Base-by-base conservation (phyloP, 768 basidiomycete species). In the Russula sp. region DNA sequence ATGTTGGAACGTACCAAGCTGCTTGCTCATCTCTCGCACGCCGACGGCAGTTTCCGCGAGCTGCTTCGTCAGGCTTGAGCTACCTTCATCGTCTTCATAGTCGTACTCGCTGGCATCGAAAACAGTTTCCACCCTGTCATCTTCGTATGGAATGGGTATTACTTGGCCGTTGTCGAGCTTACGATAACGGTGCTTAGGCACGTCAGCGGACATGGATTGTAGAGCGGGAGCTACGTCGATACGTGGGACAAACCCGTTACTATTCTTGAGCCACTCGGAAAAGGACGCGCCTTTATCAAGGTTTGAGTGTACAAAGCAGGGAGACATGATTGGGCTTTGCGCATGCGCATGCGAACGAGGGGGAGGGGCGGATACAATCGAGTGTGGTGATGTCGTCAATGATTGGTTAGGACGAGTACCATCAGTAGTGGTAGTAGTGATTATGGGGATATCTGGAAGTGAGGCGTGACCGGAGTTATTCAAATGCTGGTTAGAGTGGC, bases 21-120 rank as follows among this genome's bases (percentile, higher is more conserved):
- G 92, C 75, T 96, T 96, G 84, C 94, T 96, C 94, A 98, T 95
- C 76, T 99, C 97, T 53, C 97, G 83, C 11, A 99, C 97, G 44
- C 94, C 90, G 13, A 94, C 91, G 18, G 97, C 97, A 20, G 97
- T 99, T 77, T 96, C 96, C 8, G 96, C 97, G 14, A 99, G 80
- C 68, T 94, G 92, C 71, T 84, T 88, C 6, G 97, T 98, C 70
- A 98, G 75, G 72, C 87, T 95, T 48, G 83, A 82, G 1, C 87
- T 94, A 48, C 83, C 82, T 0, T 82, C 83, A 65, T 84, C 85
- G 50, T 86, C 87, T 27, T 90, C 86, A 34, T 88, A 86, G 35
- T 85, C 86, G 52, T 80, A 82, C 49, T 67, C 70, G 53, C 66
- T 72, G 42, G 58, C 78, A 75, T 64, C 71, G 72, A 59, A 73